Base-by-base conservation (phyloP, 129 eudicot genomes). In the Artemisia tridentata region DNA sequence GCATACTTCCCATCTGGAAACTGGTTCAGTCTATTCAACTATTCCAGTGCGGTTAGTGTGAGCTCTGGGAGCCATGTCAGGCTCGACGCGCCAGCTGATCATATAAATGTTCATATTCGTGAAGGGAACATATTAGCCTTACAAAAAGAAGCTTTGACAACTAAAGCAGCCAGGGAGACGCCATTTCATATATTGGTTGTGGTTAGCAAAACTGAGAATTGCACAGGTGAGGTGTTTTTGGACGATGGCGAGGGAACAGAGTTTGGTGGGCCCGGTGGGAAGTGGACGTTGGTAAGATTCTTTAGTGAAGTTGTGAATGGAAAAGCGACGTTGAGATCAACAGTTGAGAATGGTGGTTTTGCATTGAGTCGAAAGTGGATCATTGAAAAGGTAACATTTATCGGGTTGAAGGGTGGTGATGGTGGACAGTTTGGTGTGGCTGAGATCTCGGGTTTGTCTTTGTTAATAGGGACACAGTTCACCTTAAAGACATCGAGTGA, bases 1-100 rank as follows among this genome's bases (percentile, higher is more conserved):
- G 90, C 95, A 8, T 92, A 92, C 75, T 86, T 89, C 47, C 95
- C 96, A 29, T 79, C 83, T 5, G 98, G 98, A 58, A 92, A 83
- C 68, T 92, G 98, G 98, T 92, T 89, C 65, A 80, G 79, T 78
- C 66, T 92, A 17, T 86, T 89, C 76, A 73, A 92, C 76, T 82
- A 92, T 68, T 80, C 95, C 7, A 52, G 31, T 17, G 76, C 82
- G 0, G 63, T 92, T 48, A 83, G 78, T 53, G 65, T 69, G 15
- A 41, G 69, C 48, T 31, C 54, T 3, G 96, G 95, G 56, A 19
- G 69, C 8, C 29, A 73, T 17, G 72, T 85, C 8, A 81, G 6
- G 43, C 92, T 92, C 12, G 81, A 78, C 11, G 91, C 98, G 21
- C 96, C 95, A 12, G 38, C 79, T 2, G 92, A 92, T 80, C 84